These are phyloP conservation scores for Aspergillus aculeatinus DNA, from an alignment of 2,329 filamentous ascomycete genomes.

Conservation along the genomic window DNA sequence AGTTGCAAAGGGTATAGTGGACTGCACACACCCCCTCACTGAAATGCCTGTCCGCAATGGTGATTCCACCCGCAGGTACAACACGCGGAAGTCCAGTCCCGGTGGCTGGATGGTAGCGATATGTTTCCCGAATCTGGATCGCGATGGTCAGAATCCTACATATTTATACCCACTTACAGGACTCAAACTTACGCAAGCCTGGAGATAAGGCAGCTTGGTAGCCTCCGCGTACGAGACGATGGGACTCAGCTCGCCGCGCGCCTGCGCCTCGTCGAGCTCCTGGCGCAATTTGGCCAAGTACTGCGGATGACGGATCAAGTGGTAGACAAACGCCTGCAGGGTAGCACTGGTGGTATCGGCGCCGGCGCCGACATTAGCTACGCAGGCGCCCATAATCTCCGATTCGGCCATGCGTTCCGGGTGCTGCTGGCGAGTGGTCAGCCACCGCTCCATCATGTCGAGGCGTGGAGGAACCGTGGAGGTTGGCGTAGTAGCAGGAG, in stretches of 20 bases:
- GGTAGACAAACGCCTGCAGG: constrained; percentile 39
- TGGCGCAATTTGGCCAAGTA: constrained; percentile 4
- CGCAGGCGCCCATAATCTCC: too few relatives aligned
- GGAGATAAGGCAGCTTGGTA: constrained; percentile 34
- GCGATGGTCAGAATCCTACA: constrained; percentile 26
- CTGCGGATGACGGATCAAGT: constrained; percentile 30
- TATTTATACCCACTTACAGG: too few relatives aligned
- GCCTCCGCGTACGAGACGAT: constrained; percentile 28
- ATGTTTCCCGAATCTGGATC: constrained; percentile 38
- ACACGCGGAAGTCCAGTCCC: constrained; percentile 32
- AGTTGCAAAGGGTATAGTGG: too few relatives aligned
- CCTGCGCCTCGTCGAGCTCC: constrained; percentile 27
- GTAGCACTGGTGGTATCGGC: constrained; percentile 40
- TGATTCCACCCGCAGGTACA: constrained; percentile 17
- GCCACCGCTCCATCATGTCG: too few relatives aligned
- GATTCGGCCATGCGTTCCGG: too few relatives aligned
- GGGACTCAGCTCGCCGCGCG: constrained; percentile 20
- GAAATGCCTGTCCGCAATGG: too few relatives aligned
- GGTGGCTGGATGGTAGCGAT: constrained; percentile 35
- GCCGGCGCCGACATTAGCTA: constrained; percentile 37
- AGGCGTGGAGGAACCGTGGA: too few relatives aligned
- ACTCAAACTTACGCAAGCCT: constrained; percentile 7
- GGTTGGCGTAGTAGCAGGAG: too few relatives aligned
- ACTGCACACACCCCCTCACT: too few relatives aligned
- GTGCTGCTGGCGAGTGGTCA: too few relatives aligned